Conservation (phyloP, 805 yeast species). For the Saturnispora quitensis region DNA sequence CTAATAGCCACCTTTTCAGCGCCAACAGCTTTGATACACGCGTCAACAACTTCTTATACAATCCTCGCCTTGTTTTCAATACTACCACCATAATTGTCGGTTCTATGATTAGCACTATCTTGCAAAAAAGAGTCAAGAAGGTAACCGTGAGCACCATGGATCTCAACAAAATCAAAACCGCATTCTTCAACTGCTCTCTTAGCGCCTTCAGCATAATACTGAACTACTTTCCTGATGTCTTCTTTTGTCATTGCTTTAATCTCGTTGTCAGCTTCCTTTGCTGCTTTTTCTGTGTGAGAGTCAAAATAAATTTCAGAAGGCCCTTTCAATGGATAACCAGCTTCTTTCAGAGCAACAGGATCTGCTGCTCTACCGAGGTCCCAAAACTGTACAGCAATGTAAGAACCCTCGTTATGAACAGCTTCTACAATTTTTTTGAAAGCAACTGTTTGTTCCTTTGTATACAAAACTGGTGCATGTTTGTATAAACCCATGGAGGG, state of each 20-base stretch:
- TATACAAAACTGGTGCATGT: slow-evolving; percentile 17
- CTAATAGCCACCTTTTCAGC: slow-evolving; percentile 40
- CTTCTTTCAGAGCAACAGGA: slow-evolving; percentile 30
- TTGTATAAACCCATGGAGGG: slow-evolving; percentile 17
- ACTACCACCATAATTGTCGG: slow-evolving; percentile 36
- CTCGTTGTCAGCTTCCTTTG: slow-evolving; percentile 32
- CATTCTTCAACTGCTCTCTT: slow-evolving; percentile 29
- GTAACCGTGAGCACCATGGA: slow-evolving; percentile 37
- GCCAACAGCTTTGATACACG: slow-evolving; percentile 47
- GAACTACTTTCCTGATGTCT: slow-evolving; percentile 34
- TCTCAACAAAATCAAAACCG: slow-evolving; percentile 34
- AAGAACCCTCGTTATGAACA: slow-evolving; percentile 23
- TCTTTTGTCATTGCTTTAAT: slow-evolving; percentile 35
- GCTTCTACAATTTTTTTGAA: slow-evolving; percentile 41
- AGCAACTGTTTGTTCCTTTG: slow-evolving; percentile 36
- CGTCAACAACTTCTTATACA: too few relatives aligned
- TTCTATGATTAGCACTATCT: slow-evolving; percentile 28
- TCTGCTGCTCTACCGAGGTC: slow-evolving; percentile 35
- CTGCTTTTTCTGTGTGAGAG: slow-evolving; percentile 30
- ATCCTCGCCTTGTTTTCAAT: slow-evolving; percentile 36
- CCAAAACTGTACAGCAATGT: slow-evolving; percentile 45
- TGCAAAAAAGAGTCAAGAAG: slow-evolving; percentile 33
- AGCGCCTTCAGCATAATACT: slow-evolving; percentile 38
- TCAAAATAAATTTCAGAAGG: slow-evolving; percentile 34
- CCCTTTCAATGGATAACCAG: slow-evolving; percentile 28